These are phyloP conservation scores for Agrostemma githago DNA, from an alignment of 148 eudicot genomes.

Conservation along the genomic window DNA sequence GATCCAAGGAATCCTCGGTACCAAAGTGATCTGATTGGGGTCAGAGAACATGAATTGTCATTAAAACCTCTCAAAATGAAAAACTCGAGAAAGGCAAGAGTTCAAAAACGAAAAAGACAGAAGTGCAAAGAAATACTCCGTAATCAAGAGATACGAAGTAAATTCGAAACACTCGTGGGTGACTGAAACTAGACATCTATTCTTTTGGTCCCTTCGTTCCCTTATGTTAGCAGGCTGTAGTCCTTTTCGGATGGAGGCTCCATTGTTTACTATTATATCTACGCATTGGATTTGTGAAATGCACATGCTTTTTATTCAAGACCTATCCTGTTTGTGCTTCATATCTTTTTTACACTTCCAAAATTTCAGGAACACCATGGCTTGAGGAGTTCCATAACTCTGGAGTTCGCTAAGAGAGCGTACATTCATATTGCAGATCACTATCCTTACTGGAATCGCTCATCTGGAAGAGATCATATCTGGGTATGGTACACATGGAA, in stretches of 20 bases:
- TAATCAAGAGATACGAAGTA: too few relatives aligned
- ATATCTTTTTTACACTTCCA: not conserved
- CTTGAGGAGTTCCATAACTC: constrained; percentile 74
- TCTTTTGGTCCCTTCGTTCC: not conserved
- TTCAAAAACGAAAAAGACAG: too few relatives aligned
- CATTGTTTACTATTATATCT: not conserved
- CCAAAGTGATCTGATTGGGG: too few relatives aligned
- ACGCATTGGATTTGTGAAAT: not conserved
- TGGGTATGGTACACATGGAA: constrained; percentile 42
- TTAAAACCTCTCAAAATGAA: too few relatives aligned
- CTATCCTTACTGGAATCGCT: constrained; percentile 84
- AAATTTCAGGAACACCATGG: constrained; percentile 53
- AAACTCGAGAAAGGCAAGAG: too few relatives aligned
- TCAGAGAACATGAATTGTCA: too few relatives aligned
- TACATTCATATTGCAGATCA: constrained; percentile 63
- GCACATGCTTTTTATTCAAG: not conserved
- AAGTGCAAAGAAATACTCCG: too few relatives aligned
- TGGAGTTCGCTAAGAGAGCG: constrained; percentile 76
- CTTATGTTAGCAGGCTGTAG: not conserved
- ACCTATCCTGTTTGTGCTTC: not conserved
- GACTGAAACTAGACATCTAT: too few relatives aligned
- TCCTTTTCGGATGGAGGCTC: too few relatives aligned
- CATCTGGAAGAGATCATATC: constrained; percentile 92
- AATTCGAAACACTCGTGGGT: too few relatives aligned
- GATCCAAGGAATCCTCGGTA: too few relatives aligned